Evolutionary conservation across 805 yeast genomes (phyloP).

Genomic region (Maudiozyma turicensis): DNA sequence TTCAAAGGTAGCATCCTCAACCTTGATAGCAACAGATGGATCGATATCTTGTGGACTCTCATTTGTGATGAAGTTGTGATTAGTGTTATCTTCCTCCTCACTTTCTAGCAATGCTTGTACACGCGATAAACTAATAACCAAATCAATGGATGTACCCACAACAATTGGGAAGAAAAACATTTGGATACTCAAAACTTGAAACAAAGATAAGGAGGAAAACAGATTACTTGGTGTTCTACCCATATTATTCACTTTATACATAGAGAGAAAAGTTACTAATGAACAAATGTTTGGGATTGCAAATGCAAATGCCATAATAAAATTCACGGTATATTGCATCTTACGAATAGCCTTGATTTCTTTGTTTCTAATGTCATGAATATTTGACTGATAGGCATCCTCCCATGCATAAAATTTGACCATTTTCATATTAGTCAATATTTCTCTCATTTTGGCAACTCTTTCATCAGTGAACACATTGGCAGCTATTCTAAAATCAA

Average conservation of each 20-base stretch:
- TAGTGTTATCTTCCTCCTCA: constrained; percentile 27
- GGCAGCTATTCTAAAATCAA: constrained; percentile 47
- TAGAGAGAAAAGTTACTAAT: constrained; percentile 44
- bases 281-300: constrained; percentile 65
- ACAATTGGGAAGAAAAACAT: constrained; percentile 65
- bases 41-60: constrained; percentile 36
- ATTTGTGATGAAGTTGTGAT: constrained; percentile 19
- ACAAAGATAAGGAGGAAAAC: constrained; percentile 62
- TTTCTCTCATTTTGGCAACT: constrained; percentile 67
- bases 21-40: constrained; percentile 34
- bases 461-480: constrained; percentile 64
- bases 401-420: constrained; percentile 93
- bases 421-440: constrained; percentile 65
- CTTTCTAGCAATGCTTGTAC: constrained; percentile 44
- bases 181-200: constrained; percentile 51
- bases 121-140: constrained; percentile 50
- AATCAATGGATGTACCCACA: constrained; percentile 59
- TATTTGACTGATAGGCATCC: constrained; percentile 52
- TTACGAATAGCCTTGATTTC: constrained; percentile 56
- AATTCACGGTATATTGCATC: constrained; percentile 58
- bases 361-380: constrained; percentile 43
- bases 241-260: constrained; percentile 35
- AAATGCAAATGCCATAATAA: constrained; percentile 54
- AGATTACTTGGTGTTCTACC: constrained; percentile 48
- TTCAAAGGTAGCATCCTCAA: constrained; percentile 47